A percentile compares a stretch with the other conserved stretches of the same genome.
These are phyloP conservation scores for Cladosporium austrohemisphaericum DNA, from an alignment of 2,329 filamentous ascomycete genomes.

Conservation along the genomic window DNA sequence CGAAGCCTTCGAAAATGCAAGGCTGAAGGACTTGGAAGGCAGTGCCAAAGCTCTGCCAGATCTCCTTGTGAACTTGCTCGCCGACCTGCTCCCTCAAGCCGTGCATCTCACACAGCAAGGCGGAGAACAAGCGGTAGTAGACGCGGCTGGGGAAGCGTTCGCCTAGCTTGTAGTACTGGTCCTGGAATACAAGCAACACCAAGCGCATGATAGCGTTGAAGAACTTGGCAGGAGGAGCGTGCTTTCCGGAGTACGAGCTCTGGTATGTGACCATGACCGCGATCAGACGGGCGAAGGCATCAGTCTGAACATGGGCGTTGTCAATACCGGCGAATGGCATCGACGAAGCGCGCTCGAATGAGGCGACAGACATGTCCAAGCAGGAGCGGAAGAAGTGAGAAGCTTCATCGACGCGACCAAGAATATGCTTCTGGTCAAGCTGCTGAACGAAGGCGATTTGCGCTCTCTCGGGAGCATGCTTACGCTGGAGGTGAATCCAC, in stretches of 20 bases:
- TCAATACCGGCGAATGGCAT: slow-evolving; percentile 57
- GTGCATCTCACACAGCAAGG: slow-evolving; percentile 70
- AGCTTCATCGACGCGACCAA: slow-evolving; percentile 72
- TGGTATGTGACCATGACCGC: slow-evolving; percentile 71
- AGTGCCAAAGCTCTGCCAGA: slow-evolving; percentile 68
- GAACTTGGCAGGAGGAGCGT: slow-evolving; percentile 10
- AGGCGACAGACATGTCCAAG: slow-evolving; percentile 72
- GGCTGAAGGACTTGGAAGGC: slow-evolving; percentile 73
- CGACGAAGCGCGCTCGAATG: slow-evolving; percentile 69
- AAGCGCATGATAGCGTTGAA: slow-evolving; percentile 38
- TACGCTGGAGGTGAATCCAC: slow-evolving; percentile 81
- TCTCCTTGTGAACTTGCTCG: slow-evolving; percentile 45
- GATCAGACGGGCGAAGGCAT: slow-evolving; percentile 79
- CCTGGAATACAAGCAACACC: slow-evolving; percentile 75
- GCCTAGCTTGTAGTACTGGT: slow-evolving; percentile 75
- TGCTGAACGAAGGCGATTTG: slow-evolving; percentile 77
- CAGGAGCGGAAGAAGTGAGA: slow-evolving; percentile 75
- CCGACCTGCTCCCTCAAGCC: slow-evolving; percentile 24
- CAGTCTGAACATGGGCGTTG: slow-evolving; percentile 62
- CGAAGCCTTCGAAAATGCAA: slow-evolving; percentile 72
- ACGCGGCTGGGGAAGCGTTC: slow-evolving; percentile 83
- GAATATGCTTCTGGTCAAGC: slow-evolving; percentile 68
- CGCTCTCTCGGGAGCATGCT: slow-evolving; percentile 69
- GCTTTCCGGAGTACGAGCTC: slow-evolving; percentile 30
- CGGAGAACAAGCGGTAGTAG: slow-evolving; percentile 86